Conservation (phyloP, 441 rosid genomes). For the Pelargonium fulgidum region DNA sequence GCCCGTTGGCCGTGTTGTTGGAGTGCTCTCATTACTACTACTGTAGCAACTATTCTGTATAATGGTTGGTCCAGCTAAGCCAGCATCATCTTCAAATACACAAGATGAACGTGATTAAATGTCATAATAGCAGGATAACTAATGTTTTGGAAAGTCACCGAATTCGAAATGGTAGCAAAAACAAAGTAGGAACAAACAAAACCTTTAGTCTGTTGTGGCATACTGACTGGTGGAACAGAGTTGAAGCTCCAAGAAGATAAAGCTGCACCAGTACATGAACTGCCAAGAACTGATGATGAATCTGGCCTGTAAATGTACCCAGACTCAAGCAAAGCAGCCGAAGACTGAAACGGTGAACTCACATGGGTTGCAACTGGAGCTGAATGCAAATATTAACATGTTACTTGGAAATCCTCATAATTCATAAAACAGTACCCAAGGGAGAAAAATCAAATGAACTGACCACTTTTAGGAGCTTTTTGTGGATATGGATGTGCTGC, state of each 20-base stretch:
- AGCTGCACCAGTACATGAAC: slow-evolving; percentile 29
- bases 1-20: background rate
- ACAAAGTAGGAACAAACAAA: background rate
- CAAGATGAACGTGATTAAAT: background rate
- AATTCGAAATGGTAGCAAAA: background rate
- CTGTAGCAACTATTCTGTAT: background rate
- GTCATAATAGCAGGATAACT: background rate
- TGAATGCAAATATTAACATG: slow-evolving; percentile 13
- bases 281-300: slow-evolving; percentile 37
- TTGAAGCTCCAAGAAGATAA: slow-evolving; percentile 42
- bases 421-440: background rate
- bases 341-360: slow-evolving; percentile 38
- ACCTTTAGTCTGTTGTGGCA: background rate
- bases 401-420: background rate
- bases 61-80: slow-evolving; percentile 3
- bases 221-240: background rate
- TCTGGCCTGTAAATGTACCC: slow-evolving; percentile 36
- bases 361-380: slow-evolving; percentile 42
- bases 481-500: slow-evolving; percentile 92
- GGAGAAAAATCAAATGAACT: slow-evolving; percentile 8
- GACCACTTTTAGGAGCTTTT: slow-evolving; percentile 70
- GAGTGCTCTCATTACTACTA: background rate
- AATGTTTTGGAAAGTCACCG: background rate
- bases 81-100: slow-evolving; percentile 6
- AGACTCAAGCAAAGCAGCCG: slow-evolving; percentile 45